Conservation (phyloP, 2,329 filamentous ascomycete species). For the Diaporthe velutina region DNA sequence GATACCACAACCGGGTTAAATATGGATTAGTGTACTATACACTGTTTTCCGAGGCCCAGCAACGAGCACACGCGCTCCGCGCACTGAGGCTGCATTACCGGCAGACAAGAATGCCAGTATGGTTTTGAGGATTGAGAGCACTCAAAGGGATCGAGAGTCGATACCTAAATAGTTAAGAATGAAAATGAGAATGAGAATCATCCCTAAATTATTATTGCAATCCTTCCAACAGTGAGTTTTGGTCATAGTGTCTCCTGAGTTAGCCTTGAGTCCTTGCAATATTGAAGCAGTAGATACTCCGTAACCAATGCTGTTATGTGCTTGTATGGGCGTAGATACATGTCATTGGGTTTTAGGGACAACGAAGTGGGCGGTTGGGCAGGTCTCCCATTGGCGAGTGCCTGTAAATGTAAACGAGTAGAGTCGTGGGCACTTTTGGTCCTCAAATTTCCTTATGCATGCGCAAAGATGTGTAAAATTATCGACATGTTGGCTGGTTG, state of each 20-base stretch:
- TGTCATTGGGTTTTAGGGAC: background rate
- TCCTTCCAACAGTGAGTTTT: background rate
- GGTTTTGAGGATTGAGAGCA: slow-evolving; percentile 17
- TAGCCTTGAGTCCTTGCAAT: background rate
- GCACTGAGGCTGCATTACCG: slow-evolving; percentile 34
- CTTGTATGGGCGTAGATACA: background rate
- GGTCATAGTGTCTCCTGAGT: background rate
- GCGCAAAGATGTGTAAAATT: background rate
- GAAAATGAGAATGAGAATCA: slow-evolving; percentile 23
- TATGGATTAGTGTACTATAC: slow-evolving; percentile 25
- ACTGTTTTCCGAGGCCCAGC: slow-evolving; percentile 31
- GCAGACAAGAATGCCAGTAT: slow-evolving; percentile 37
- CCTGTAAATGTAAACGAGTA: background rate
- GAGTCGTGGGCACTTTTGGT: background rate
- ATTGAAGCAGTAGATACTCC: background rate
- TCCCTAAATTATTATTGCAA: background rate
- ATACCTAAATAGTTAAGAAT: background rate
- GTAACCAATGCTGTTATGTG: background rate
- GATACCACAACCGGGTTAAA: slow-evolving; percentile 37
- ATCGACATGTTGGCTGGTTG: no score
- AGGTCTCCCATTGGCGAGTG: background rate
- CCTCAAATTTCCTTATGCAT: background rate
- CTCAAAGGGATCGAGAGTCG: background rate
- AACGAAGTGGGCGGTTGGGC: background rate
- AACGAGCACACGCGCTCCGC: slow-evolving; percentile 42